Percentiles rank a stretch among this genome's conserved stretches.
phyloP scores from a whole-genome alignment of 768 basidiomycete genomes.

The Psilocybe cyanescens region DNA sequence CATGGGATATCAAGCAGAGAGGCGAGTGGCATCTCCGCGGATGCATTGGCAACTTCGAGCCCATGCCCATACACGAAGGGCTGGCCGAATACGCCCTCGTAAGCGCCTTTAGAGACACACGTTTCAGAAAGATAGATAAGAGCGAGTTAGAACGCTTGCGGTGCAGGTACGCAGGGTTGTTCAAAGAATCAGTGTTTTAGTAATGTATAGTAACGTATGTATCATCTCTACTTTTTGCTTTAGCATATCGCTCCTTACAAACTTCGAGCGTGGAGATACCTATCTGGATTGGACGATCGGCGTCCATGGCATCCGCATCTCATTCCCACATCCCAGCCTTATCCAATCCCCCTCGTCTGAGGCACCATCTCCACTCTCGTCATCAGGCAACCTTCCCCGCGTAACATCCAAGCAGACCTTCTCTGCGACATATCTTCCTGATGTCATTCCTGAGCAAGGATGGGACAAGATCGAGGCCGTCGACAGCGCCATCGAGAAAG shows the following conservation, averaged over 20 bases:
- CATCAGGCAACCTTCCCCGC: conserved; percentile 60
- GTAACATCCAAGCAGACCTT: conserved; percentile 62
- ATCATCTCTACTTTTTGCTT: background rate
- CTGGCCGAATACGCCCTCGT: conserved; percentile 89
- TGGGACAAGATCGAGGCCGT: conserved; percentile 93
- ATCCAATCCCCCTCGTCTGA: conserved; percentile 58
- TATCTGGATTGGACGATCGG: conserved; percentile 96
- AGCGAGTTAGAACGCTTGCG: conserved; percentile 80
- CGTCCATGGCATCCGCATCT: conserved; percentile 88
- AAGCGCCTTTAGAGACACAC: conserved; percentile 87
- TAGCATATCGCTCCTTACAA: conserved; percentile 91
- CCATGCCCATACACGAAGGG: conserved; percentile 73
- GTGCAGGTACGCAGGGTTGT: conserved; percentile 69
- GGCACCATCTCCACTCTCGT: conserved; percentile 74
- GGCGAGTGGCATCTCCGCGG: conserved; percentile 75
- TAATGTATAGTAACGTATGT: conserved; percentile 6
- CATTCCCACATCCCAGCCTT: conserved; percentile 80
- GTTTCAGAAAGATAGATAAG: conserved; percentile 81
- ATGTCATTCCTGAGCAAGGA: conserved; percentile 90
- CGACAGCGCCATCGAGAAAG: conserved; percentile 91
- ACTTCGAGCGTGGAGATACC: conserved; percentile 83
- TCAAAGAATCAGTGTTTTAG: background rate
- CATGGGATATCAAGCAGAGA: conserved; percentile 84
- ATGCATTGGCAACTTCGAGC: conserved; percentile 93
- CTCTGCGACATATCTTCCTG: conserved; percentile 90